Conservation (phyloP, 352 stramenopile genomes). For the Pythium monospermum region DNA sequence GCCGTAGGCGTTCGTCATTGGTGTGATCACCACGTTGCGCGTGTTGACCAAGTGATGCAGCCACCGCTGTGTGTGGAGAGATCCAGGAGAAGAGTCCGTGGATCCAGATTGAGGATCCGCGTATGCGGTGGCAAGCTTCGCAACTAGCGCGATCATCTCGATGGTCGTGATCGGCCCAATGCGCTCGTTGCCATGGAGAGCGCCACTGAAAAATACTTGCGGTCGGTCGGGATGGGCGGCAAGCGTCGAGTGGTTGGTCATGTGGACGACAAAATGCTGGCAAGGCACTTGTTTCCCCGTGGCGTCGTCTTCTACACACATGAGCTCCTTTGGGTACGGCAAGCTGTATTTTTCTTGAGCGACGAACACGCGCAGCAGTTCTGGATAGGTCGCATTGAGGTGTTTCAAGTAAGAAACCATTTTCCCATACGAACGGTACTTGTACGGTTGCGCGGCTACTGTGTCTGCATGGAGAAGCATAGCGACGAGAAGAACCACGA, state of each 20-base stretch:
- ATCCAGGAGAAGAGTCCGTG: constrained; percentile 12
- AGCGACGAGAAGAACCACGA: neutral
- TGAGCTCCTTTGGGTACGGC: constrained; percentile 62
- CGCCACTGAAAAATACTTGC: constrained; percentile 95
- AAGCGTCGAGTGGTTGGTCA: constrained; percentile 87
- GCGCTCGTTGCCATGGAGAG: constrained; percentile 95
- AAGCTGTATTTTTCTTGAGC: constrained; percentile 82
- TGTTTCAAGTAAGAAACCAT: constrained; percentile 58
- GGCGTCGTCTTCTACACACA: constrained; percentile 47
- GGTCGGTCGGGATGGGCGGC: constrained; percentile 64
- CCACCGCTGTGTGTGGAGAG: constrained; percentile 55
- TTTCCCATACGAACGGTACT: constrained; percentile 71
- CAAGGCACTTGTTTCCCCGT: constrained; percentile 38
- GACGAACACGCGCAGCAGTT: constrained; percentile 72
- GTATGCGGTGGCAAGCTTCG: constrained; percentile 47
- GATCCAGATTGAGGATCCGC: constrained; percentile 14
- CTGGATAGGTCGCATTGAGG: constrained; percentile 70
- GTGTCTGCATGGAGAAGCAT: neutral
- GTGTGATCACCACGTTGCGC: constrained; percentile 75
- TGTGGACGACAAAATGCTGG: constrained; percentile 81
- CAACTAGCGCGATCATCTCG: constrained; percentile 86
- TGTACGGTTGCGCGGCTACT: constrained; percentile 26
- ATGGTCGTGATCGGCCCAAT: constrained; percentile 90
- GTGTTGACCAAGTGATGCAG: constrained; percentile 84
- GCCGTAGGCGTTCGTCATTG: constrained; percentile 94